Evolutionary conservation across 257 asterid genomes (phyloP).

Genomic region (Scutellaria barbata): DNA sequence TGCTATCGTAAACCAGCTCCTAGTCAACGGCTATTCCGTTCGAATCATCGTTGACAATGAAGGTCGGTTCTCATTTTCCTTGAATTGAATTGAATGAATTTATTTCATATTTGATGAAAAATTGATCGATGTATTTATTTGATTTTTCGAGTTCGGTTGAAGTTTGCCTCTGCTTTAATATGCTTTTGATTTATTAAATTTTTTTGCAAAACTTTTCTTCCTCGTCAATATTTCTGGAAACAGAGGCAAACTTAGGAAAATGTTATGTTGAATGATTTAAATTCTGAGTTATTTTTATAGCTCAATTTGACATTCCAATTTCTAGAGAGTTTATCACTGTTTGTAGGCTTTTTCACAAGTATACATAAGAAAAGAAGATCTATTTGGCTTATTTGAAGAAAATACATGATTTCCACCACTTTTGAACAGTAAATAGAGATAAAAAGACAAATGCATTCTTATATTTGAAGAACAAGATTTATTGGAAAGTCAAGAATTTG

Average conservation of each 20-base stretch:
- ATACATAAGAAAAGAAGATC: too few relatives aligned
- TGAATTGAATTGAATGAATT: not conserved
- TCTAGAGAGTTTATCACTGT: conserved; percentile 11
- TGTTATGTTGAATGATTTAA: too few relatives aligned
- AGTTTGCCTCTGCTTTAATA: conserved; percentile 16
- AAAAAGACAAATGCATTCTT: too few relatives aligned
- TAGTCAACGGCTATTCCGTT: conserved; percentile 81
- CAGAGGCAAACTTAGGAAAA: not conserved
- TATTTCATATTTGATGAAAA: not conserved
- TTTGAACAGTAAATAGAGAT: too few relatives aligned
- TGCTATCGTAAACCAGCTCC: conserved; percentile 82
- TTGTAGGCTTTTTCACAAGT: not conserved
- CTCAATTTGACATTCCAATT: not conserved
- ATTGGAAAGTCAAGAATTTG: too few relatives aligned
- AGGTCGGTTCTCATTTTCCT: conserved; percentile 48
- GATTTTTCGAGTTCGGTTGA: conserved; percentile 6
- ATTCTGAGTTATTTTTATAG: not conserved
- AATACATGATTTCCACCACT: too few relatives aligned
- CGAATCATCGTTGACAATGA: conserved; percentile 75
- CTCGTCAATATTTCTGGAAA: not conserved
- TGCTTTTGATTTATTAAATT: too few relatives aligned
- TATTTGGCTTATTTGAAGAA: too few relatives aligned
- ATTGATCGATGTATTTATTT: not conserved
- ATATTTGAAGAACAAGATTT: too few relatives aligned
- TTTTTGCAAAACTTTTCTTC: not conserved